Base-by-base conservation (phyloP, 2,329 filamentous ascomycete genomes). In the Truncatella angustata region DNA sequence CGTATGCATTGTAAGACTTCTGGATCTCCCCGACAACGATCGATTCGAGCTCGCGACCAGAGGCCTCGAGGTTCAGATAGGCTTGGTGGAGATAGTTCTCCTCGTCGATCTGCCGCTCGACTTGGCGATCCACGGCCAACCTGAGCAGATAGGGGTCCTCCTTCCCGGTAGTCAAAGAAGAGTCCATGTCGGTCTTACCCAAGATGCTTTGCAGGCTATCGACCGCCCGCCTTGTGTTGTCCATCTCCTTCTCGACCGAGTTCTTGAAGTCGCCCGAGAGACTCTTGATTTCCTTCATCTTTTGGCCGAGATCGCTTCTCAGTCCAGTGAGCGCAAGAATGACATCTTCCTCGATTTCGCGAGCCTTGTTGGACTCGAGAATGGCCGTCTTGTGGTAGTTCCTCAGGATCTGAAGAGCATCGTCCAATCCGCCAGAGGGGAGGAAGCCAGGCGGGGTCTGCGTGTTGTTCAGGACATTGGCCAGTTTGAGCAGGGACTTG, bases 81-180 rank as follows among this genome's bases (percentile, higher is more conserved):
- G 94, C 94, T 88, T 96, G 83, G 66, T 97, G 94, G 16, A 99
- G 74, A 64, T 99, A 99, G 66, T 97, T 97, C 67, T 99, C 94
- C 69, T 99, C 94, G 60, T 96, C 90, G 51, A 99, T 85, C 70
- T 97, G 94, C 63, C 85, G 88, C 70, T 96, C 92, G 24, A 99
- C 80, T 70, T 96, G 91, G 51, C 88, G 85, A 66, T 99, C 94
- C 5, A 96, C 93, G 18, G 84, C 84, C 45, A 97, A 74, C 53
- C 89, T 87, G 51, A 97, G 78, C 23, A 99, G 81, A 66, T 93
- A 97, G 1, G 94, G 94, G 66, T 97, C 94, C 54, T 91, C 88
- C 71, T 94, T 97, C 56, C 92, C 91, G 5, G 85, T 87, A 1
- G 87, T 87, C 45, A 82, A 72, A 3, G 87, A 79, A 1, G 89